Evolutionary conservation across 495 filamentous ascomycete species (phyloP), one percentile per base, ranked within the genome.

Genomic region (Tuber aestivum): DNA sequence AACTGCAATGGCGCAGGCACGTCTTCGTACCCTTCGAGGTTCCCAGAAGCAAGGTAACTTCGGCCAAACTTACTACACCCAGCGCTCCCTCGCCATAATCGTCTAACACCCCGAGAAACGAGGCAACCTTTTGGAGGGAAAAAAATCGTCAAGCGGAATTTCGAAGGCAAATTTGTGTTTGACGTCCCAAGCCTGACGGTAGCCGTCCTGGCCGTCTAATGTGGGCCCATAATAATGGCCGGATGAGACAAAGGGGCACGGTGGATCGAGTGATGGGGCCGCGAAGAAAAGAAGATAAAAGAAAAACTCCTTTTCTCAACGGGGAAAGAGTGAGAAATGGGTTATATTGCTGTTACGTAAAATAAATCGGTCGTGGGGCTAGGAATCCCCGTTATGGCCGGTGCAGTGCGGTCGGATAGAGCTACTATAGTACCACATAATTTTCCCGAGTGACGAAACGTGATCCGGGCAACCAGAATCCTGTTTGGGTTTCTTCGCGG

Each of bases 1-100:
- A 85, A 87, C 3, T 89, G 88, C 82, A 89, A 89, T 79, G 84
- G 84, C 73, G 87, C 86, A 3, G 45, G 6, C 23, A 81, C 84
- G 1, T 83, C 88, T 20, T 82, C 81, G 73, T 88, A n/a, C 81
- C 82, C 37, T 89, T 89, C 71, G 83, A 84, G 20, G 86, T 86
- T 40, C 80, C 87, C 21, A 77, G 77, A 40, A 70, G 38, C 40
- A 79, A 82, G 5, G 85, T 86, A 16, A 81, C 84, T 0, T 81
- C 72, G 1, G 87, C 85, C 0, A 84, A 85, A 37, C 79, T 89
- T 76, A 88, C 86, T 9, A 85, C 87, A 23, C 74, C 87, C 41
- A 87, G 84, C 2, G 87, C 87, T 0, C 82, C 85, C 0, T 83
- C 84, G 70, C 79, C 84, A 23, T 80, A 81, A 7, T 40, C 38